A percentile compares a stretch with the other conserved stretches of the same genome.
Evolutionary conservation across 2,329 filamentous ascomycete genomes (phyloP).

Genomic region (Ilyonectria destructans): DNA sequence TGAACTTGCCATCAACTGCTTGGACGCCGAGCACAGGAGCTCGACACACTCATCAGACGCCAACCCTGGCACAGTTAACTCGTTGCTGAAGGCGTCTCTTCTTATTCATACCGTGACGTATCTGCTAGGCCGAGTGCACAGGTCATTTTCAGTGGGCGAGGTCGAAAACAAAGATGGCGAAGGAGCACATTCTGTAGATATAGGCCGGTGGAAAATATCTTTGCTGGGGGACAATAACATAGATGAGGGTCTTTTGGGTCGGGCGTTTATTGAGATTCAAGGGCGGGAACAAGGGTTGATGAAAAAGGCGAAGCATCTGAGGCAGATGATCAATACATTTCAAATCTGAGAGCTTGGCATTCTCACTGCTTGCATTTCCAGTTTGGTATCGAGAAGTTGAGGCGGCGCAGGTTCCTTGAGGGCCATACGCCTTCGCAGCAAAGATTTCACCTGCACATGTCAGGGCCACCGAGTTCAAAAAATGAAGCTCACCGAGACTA

Average conservation of each 20-base stretch:
- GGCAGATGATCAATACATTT: conserved; percentile 32
- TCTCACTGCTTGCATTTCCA: no score
- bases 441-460: no score
- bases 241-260: conserved; percentile 31
- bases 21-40: conserved; percentile 25
- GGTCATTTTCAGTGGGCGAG: conserved; percentile 13
- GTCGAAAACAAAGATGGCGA: conserved; percentile 10
- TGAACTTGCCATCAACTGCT: conserved; percentile 30
- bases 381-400: no score
- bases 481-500: no score
- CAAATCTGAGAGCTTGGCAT: conserved; percentile 20
- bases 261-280: conserved; percentile 32
- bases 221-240: conserved; percentile 24
- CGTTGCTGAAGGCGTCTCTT: conserved; percentile 29
- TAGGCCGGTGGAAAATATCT: conserved; percentile 26
- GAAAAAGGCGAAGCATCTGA: conserved; percentile 27
- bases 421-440: no score
- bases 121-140: conserved; percentile 29
- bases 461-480: no score
- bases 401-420: no score
- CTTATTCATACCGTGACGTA: conserved; percentile 35
- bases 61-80: conserved; percentile 19
- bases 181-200: conserved; percentile 6
- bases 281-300: conserved; percentile 31
- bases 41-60: conserved; percentile 10